phyloP scores from a whole-genome alignment of 73 alveolate species.

The Chromera velia region DNA sequence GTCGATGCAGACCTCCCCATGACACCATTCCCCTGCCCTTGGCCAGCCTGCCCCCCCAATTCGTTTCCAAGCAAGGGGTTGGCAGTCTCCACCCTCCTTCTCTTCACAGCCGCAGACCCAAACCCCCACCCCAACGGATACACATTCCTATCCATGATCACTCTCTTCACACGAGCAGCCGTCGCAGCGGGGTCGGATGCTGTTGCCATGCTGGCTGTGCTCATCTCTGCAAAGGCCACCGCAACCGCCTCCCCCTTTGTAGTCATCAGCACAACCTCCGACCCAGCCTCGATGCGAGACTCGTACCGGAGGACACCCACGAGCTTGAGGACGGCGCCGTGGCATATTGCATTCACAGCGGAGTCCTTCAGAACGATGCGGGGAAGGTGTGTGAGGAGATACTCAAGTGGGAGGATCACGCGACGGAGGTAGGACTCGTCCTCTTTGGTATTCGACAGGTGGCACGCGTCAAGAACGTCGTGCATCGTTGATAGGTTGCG shows the following conservation, averaged over 20 bases:
- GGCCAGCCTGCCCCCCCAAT: constrained; percentile 16
- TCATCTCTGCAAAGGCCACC: constrained; percentile 95
- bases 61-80: not conserved
- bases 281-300: constrained; percentile 85
- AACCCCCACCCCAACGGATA: constrained; percentile 97
- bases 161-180: constrained; percentile 79
- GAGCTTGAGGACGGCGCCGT: constrained; percentile 97
- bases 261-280: constrained; percentile 90
- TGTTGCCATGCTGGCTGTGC: constrained; percentile 93
- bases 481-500: constrained; percentile 96
- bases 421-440: constrained; percentile 93
- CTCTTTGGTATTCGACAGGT: constrained; percentile 33
- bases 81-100: constrained; percentile 68
- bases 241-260: constrained; percentile 99
- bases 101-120: constrained; percentile 94
- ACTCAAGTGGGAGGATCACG: constrained; percentile 94
- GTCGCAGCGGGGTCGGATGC: constrained; percentile 93
- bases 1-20: not conserved
- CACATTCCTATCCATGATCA: constrained; percentile 96
- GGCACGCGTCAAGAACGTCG: constrained; percentile 97
- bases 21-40: not conserved
- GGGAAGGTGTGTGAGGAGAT: constrained; percentile 79
- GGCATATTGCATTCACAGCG: constrained; percentile 95
- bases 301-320: constrained; percentile 98
- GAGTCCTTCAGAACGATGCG: constrained; percentile 92